Conservation (phyloP, 2,329 filamentous ascomycete species). For the Mariannaea sp. region DNA sequence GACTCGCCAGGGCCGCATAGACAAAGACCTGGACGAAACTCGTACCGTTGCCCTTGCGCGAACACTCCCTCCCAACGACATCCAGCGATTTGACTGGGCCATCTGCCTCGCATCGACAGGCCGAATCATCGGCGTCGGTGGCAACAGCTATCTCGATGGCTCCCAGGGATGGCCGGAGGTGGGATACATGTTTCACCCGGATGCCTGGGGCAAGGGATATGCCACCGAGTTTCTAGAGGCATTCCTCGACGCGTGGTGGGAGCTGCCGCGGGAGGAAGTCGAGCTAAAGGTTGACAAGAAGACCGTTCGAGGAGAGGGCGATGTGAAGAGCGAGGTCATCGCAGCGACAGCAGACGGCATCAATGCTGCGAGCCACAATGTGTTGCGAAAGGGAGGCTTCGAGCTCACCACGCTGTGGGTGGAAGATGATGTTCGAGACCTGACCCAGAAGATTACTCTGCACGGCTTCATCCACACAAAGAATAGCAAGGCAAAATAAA, state of each 20-base stretch:
- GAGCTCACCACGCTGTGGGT: constrained; percentile 49
- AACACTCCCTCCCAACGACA: constrained; percentile 56
- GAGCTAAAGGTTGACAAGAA: constrained; percentile 50
- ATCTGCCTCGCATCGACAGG: constrained; percentile 53
- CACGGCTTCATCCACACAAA: constrained; percentile 33
- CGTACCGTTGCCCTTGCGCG: constrained; percentile 18
- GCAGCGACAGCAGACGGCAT: constrained; percentile 52
- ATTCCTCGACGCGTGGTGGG: constrained; percentile 53
- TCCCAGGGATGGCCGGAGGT: constrained; percentile 60
- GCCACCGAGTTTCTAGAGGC: constrained; percentile 60
- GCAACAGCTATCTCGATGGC: constrained; percentile 45
- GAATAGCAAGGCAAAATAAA: neutral
- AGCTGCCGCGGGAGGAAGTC: constrained; percentile 52
- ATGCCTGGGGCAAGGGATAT: constrained; percentile 61
- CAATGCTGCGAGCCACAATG: constrained; percentile 59
- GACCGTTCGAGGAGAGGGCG: constrained; percentile 41
- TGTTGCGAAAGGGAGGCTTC: constrained; percentile 63
- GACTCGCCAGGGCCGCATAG: constrained; percentile 50
- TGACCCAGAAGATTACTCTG: constrained; percentile 25
- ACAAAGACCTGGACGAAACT: constrained; percentile 55
- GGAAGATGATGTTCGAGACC: constrained; percentile 34
- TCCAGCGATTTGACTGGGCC: constrained; percentile 59
- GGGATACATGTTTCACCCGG: constrained; percentile 61
- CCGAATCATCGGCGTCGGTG: constrained; percentile 58
- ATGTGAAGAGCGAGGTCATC: constrained; percentile 47